phyloP scores from a whole-genome alignment of 2,329 filamentous ascomycete genomes.

The Beauveria sp. region DNA sequence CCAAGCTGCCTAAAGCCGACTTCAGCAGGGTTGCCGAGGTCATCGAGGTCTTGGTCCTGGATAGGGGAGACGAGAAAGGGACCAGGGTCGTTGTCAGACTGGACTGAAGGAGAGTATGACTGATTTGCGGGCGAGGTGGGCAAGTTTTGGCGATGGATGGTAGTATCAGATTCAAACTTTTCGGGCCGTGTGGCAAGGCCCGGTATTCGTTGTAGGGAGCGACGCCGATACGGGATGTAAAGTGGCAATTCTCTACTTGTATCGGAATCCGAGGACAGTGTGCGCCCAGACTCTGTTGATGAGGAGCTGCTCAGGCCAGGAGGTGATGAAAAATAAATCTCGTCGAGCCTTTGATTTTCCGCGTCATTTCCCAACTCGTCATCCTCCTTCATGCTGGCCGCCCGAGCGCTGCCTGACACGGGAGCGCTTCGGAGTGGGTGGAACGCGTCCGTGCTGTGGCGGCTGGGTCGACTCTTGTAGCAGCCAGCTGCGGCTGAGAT shows the following conservation, averaged over 20 bases:
- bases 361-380: not conserved
- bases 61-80: not conserved
- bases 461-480: slow-evolving; percentile 2
- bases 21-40: slow-evolving; percentile 39
- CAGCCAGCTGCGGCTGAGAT: not conserved
- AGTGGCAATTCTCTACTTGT: not conserved
- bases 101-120: not conserved
- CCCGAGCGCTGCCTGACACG: slow-evolving; percentile 9
- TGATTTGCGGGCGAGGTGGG: not conserved
- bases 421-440: slow-evolving; percentile 3
- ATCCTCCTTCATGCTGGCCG: not conserved
- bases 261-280: not conserved
- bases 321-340: not conserved
- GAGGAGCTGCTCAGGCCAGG: slow-evolving; percentile 1
- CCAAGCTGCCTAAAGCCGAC: slow-evolving; percentile 53
- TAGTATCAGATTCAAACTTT: not conserved
- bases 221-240: slow-evolving; percentile 4
- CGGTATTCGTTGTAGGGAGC: slow-evolving; percentile 2
- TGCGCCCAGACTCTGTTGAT: slow-evolving; percentile 4
- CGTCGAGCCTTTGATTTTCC: not conserved
- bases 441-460: slow-evolving; percentile 6
- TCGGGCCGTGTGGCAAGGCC: slow-evolving; percentile 3
- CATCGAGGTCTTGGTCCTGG: slow-evolving; percentile 10
- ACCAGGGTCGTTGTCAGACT: not conserved
- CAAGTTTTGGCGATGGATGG: not conserved